A percentile compares a stretch with the other conserved stretches of the same genome.
phyloP scores from a whole-genome alignment of 1,139 yeast species.

The Meyerozyma carpophila region DNA sequence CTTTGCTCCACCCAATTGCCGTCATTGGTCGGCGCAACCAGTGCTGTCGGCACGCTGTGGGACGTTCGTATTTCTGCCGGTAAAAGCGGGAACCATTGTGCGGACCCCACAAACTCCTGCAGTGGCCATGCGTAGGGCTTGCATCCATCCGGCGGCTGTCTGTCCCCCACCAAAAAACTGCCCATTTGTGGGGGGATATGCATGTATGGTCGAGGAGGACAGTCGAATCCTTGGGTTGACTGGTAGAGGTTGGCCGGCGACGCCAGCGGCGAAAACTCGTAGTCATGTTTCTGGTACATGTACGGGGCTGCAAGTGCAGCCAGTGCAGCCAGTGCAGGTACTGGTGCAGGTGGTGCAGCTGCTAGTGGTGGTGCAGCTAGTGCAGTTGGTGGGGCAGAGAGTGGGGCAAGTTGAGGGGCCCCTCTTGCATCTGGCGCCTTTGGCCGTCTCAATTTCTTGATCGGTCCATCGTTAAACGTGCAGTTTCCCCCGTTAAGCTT shows the following conservation, averaged over 20 bases:
- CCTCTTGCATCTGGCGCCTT: not conserved
- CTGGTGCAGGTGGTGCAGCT: not conserved
- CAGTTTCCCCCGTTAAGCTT: conserved; percentile 18
- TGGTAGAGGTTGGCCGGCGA: not conserved
- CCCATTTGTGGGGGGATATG: not conserved
- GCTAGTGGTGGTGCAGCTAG: not conserved
- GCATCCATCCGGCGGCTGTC: not conserved
- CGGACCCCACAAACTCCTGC: not conserved
- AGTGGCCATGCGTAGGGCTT: not conserved
- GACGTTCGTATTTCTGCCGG: not conserved
- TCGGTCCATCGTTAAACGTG: conserved; percentile 20
- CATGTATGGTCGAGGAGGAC: not conserved
- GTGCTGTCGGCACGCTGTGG: not conserved
- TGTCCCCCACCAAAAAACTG: not conserved
- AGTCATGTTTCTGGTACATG: not conserved
- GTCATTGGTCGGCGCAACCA: not conserved
- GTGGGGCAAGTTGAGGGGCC: too few species aligned
- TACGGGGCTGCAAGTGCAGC: not conserved
- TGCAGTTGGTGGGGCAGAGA: not conserved
- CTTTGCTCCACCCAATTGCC: not conserved
- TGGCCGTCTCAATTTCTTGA: conserved; percentile 9
- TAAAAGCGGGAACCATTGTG: not conserved
- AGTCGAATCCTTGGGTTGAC: not conserved
- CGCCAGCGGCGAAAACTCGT: not conserved
- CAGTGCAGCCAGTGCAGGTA: not conserved